These are phyloP conservation scores for Populus nigra DNA, from an alignment of 345 rosid species.

Conservation along the genomic window DNA sequence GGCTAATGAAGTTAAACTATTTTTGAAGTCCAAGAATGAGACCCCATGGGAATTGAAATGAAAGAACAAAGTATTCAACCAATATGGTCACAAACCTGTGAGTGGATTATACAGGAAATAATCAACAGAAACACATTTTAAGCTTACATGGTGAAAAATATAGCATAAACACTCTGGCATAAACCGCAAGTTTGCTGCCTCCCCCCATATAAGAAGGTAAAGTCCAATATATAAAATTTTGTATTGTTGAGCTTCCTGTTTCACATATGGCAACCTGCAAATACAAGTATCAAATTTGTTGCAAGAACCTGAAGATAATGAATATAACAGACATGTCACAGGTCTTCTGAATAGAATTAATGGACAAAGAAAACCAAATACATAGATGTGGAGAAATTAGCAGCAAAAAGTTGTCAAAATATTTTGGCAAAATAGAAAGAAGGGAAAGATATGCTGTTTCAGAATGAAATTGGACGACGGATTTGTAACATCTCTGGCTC, in stretches of 20 bases:
- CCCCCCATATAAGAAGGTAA: conserved; percentile 98
- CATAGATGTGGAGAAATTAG: conserved; percentile 3
- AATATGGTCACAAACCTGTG: not conserved
- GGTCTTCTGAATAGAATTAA: not conserved
- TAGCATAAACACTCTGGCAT: conserved; percentile 93
- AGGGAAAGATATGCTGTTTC: not conserved
- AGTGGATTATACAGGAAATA: not conserved
- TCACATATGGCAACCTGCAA: conserved; percentile 72
- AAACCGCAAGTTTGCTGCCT: conserved; percentile 91
- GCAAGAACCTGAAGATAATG: conserved; percentile 15
- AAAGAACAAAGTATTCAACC: not conserved
- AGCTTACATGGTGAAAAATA: conserved; percentile 92
- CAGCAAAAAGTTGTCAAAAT: not conserved
- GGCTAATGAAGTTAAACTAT: not conserved
- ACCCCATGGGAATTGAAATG: not conserved
- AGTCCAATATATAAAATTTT: conserved; percentile 83
- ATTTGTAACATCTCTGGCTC: not conserved
- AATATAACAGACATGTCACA: not conserved
- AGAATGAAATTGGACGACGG: not conserved
- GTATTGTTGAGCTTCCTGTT: conserved; percentile 77
- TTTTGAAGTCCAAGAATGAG: not conserved
- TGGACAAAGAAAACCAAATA: not conserved
- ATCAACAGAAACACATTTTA: conserved; percentile 7
- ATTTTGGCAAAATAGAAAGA: not conserved
- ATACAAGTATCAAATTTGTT: conserved; percentile 19